phyloP scores from a whole-genome alignment of 1,284 basidiomycete genomes.

The Hemileia vastatrix region DNA sequence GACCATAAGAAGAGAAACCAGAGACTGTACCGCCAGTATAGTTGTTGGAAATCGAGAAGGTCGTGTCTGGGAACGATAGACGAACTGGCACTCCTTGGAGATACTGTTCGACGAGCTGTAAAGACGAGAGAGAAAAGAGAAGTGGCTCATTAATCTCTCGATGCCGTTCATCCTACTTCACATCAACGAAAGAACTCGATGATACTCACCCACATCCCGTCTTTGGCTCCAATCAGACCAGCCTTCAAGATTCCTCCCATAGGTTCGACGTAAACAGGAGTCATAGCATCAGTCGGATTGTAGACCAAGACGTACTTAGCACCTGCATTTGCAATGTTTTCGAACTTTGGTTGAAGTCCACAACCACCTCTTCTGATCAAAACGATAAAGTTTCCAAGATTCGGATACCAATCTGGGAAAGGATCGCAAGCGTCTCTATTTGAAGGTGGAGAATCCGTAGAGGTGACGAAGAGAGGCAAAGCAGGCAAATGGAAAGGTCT shows the following conservation, averaged over 20 bases:
- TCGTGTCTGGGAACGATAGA: conserved; percentile 6
- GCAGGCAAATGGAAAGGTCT: conserved; percentile 4
- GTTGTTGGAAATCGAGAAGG: conserved; percentile 3
- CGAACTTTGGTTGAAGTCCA: conserved; percentile 25
- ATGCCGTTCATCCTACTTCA: not conserved
- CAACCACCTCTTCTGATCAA: conserved; percentile 5
- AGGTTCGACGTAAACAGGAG: conserved; percentile 4
- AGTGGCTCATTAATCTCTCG: not conserved
- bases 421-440: conserved; percentile 17
- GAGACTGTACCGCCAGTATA: conserved; percentile 13
- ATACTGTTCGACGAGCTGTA: conserved; percentile 13
- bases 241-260: conserved; percentile 6
- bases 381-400: conserved; percentile 7
- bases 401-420: conserved; percentile 12
- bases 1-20: conserved; percentile 10
- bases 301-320: conserved; percentile 32
- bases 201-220: conserved; percentile 14
- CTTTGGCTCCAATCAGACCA: conserved; percentile 10
- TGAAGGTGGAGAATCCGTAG: conserved; percentile 4
- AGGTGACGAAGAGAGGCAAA: conserved; percentile 14
- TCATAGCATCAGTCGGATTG: conserved; percentile 25
- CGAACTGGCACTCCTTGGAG: not conserved
- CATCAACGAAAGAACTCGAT: not conserved
- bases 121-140: not conserved
- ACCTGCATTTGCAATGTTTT: conserved; percentile 29